phyloP scores from a whole-genome alignment of 1,139 yeast genomes.

The Debaryomyces sp. region DNA sequence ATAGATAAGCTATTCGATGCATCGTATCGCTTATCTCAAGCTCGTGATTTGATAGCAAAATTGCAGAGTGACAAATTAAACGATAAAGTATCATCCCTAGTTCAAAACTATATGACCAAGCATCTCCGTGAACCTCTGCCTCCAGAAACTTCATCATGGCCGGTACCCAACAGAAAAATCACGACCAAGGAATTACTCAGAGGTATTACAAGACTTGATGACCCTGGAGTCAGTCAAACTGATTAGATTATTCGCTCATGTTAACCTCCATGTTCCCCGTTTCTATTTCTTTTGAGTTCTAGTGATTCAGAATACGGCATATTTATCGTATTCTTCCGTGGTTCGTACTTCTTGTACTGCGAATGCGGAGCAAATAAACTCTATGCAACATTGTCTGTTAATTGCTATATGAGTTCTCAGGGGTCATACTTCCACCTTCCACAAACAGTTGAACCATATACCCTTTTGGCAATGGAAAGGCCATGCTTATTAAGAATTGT shows the following conservation, averaged over 20 bases:
- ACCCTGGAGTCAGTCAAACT: slow-evolving; percentile 2
- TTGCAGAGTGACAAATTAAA: slow-evolving; percentile 19
- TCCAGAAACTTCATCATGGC: slow-evolving; percentile 16
- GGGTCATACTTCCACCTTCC: background rate
- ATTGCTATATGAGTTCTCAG: background rate
- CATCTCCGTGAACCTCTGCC: slow-evolving; percentile 14
- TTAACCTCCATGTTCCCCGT: background rate
- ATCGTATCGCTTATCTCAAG: slow-evolving; percentile 25
- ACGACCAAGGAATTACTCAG: slow-evolving; percentile 22
- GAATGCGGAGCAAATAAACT: slow-evolving; percentile 2
- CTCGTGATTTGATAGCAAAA: slow-evolving; percentile 22
- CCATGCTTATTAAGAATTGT: slow-evolving; percentile 4
- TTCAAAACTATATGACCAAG: slow-evolving; percentile 23
- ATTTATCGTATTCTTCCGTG: background rate
- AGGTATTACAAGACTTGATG: slow-evolving; percentile 23
- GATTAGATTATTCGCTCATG: background rate
- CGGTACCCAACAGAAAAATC: slow-evolving; percentile 19
- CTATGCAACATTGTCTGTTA: background rate
- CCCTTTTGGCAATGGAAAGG: background rate
- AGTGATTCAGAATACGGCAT: too few species aligned
- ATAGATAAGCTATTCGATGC: slow-evolving; percentile 26
- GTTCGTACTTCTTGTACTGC: background rate
- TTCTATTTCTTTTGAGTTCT: background rate
- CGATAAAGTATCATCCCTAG: slow-evolving; percentile 21
- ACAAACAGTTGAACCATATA: slow-evolving; percentile 1